These are phyloP conservation scores for Zygoascus flipseniorum DNA, from an alignment of 805 yeast species.

Conservation along the genomic window DNA sequence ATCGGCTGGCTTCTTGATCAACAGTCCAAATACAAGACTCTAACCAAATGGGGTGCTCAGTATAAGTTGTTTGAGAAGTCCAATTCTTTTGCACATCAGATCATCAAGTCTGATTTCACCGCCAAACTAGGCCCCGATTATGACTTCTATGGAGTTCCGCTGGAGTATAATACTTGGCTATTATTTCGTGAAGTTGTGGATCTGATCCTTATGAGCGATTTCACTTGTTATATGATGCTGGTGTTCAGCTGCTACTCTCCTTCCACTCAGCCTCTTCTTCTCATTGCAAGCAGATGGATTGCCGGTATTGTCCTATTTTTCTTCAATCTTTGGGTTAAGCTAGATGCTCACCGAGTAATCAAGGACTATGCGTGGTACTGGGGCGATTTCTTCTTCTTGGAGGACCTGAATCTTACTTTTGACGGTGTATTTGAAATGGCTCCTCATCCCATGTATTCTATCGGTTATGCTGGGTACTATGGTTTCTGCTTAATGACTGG, in stretches of 20 bases:
- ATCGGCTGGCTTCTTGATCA: slow-evolving; percentile 59
- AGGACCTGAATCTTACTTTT: slow-evolving; percentile 60
- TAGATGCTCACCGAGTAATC: slow-evolving; percentile 81
- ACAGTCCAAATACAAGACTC: slow-evolving; percentile 51
- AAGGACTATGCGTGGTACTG: slow-evolving; percentile 92
- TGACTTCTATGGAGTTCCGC: slow-evolving; percentile 40
- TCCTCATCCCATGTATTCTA: slow-evolving; percentile 89
- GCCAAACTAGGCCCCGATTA: slow-evolving; percentile 36
- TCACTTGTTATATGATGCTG: slow-evolving; percentile 60
- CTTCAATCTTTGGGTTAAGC: slow-evolving; percentile 76
- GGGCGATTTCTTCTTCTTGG: slow-evolving; percentile 87
- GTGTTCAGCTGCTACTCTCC: slow-evolving; percentile 38
- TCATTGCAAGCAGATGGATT: slow-evolving; percentile 43
- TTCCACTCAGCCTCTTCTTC: slow-evolving; percentile 35
- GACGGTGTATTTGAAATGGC: slow-evolving; percentile 87
- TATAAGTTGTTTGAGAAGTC: slow-evolving; percentile 38
- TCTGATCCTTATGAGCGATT: slow-evolving; percentile 76
- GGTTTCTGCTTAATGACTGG: slow-evolving; percentile 74
- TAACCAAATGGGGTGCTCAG: slow-evolving; percentile 45
- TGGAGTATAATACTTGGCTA: slow-evolving; percentile 78
- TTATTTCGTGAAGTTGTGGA: slow-evolving; percentile 72
- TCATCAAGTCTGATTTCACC: slow-evolving; percentile 39
- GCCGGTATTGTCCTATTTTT: slow-evolving; percentile 55
- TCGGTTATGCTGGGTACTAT: slow-evolving; percentile 81
- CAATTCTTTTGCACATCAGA: slow-evolving; percentile 24